Percentiles rank a stretch among this genome's conserved stretches.
Evolutionary conservation across 768 basidiomycete species (phyloP).

Genomic region (Russula foetens): DNA sequence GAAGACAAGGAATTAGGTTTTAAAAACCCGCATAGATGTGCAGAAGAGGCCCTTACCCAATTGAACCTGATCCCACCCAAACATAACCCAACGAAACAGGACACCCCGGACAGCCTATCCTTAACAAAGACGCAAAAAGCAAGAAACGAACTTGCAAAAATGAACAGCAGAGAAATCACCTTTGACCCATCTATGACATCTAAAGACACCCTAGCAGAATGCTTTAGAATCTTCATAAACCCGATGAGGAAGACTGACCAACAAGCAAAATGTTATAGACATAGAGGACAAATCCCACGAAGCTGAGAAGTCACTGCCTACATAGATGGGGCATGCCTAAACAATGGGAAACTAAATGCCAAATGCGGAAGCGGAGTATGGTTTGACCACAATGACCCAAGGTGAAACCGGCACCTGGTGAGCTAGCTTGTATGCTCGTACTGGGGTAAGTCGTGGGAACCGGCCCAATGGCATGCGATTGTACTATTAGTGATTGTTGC

Average conservation of each 20-base stretch:
- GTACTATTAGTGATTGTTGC: too few species aligned
- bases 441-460: too few species aligned
- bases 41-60: not conserved
- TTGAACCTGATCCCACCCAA: not conserved
- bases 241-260: not conserved
- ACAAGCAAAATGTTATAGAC: not conserved
- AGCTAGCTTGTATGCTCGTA: too few species aligned
- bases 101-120: not conserved
- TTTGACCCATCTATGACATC: not conserved
- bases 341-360: slow-evolving; percentile 20
- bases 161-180: accelerated
- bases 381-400: not conserved
- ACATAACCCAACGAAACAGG: not conserved
- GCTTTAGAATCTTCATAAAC: not conserved
- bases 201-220: not conserved
- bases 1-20: not conserved
- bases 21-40: not conserved
- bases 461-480: too few species aligned
- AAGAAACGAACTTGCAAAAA: not conserved
- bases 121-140: not conserved
- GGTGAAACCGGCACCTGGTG: too few species aligned
- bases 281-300: too few species aligned
- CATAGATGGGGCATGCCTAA: slow-evolving; percentile 19
- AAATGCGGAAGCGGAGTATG: slow-evolving; percentile 19
- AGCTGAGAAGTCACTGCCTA: not conserved